These are phyloP conservation scores for Dioscorea zingiberensis DNA, from an alignment of 106 monocot genomes.

Conservation along the genomic window DNA sequence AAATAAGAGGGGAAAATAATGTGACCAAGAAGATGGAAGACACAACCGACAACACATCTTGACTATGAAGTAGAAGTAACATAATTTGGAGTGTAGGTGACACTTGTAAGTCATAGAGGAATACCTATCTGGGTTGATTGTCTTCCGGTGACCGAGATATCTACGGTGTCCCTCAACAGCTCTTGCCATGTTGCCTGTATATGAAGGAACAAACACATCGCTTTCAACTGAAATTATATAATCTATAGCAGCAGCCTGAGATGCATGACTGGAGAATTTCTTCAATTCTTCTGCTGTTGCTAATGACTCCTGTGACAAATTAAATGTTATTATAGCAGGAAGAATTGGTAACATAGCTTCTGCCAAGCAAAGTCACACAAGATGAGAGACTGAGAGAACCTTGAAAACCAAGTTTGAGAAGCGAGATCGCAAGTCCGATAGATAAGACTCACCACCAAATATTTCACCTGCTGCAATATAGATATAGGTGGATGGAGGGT, in stretches of 20 bases:
- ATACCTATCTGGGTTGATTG: slow-evolving; percentile 88
- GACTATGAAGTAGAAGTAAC: too few relatives aligned
- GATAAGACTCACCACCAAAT: slow-evolving; percentile 64
- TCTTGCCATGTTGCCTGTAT: slow-evolving; percentile 96
- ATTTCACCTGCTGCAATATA: slow-evolving; percentile 96
- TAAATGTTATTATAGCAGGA: background rate
- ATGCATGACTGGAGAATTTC: slow-evolving; percentile 58
- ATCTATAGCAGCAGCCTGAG: slow-evolving; percentile 85
- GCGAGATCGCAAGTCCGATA: slow-evolving; percentile 53
- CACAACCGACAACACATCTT: too few relatives aligned
- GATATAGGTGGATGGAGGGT: slow-evolving; percentile 64
- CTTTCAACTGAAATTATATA: slow-evolving; percentile 97
- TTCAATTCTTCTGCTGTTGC: slow-evolving; percentile 69
- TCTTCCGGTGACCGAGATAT: slow-evolving; percentile 88
- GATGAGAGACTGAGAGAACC: slow-evolving; percentile 20
- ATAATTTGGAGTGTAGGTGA: too few relatives aligned
- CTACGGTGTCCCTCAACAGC: slow-evolving; percentile 96
- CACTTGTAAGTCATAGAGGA: too few relatives aligned
- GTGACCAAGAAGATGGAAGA: background rate
- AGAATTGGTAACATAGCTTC: too few relatives aligned
- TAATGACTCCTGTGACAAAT: slow-evolving; percentile 57
- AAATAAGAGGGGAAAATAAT: background rate
- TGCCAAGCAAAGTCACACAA: too few relatives aligned
- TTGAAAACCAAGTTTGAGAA: slow-evolving; percentile 93
- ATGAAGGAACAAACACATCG: slow-evolving; percentile 88